These are phyloP conservation scores for Discostella stelligera DNA, from an alignment of 352 stramenopile genomes.

Conservation along the genomic window DNA sequence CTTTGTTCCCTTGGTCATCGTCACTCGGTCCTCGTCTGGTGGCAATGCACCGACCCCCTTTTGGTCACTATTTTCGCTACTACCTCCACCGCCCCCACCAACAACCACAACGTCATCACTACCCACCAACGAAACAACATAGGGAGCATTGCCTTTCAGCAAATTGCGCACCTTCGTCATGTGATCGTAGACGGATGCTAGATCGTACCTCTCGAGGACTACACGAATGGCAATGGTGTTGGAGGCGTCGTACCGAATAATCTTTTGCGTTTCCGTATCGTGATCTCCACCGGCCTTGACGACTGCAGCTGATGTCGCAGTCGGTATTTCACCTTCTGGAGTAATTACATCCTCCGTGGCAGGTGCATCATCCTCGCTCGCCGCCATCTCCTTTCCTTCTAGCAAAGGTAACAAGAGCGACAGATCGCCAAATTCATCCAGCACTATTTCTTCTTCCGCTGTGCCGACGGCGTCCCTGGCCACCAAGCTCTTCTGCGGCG, in stretches of 20 bases:
- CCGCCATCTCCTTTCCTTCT: conserved; percentile 6
- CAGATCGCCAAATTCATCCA: conserved; percentile 79
- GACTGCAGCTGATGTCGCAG: background rate
- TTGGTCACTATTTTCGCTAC: background rate
- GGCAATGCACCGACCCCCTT: conserved; percentile 1
- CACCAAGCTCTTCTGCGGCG: conserved; percentile 51
- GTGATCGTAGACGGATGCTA: conserved; percentile 66
- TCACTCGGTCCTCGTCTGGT: background rate
- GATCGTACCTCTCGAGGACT: conserved; percentile 69
- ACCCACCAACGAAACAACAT: conserved; percentile 46
- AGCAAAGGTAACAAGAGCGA: conserved; percentile 38
- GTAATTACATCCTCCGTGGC: background rate
- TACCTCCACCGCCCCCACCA: background rate
- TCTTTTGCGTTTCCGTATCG: background rate
- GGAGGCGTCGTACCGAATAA: background rate
- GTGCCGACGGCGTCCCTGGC: background rate
- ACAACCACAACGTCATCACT: conserved; percentile 13
- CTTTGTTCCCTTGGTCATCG: background rate
- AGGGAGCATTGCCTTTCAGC: conserved; percentile 70
- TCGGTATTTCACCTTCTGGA: background rate
- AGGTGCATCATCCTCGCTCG: conserved; percentile 16
- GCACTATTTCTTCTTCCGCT: conserved; percentile 30
- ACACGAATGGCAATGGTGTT: conserved; percentile 51
- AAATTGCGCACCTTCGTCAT: conserved; percentile 59
- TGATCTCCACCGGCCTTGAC: background rate